A percentile compares a stretch with the other conserved stretches of the same genome.
Evolutionary conservation across 345 rosid species (phyloP).

Genomic region (Lepidium africanum): DNA sequence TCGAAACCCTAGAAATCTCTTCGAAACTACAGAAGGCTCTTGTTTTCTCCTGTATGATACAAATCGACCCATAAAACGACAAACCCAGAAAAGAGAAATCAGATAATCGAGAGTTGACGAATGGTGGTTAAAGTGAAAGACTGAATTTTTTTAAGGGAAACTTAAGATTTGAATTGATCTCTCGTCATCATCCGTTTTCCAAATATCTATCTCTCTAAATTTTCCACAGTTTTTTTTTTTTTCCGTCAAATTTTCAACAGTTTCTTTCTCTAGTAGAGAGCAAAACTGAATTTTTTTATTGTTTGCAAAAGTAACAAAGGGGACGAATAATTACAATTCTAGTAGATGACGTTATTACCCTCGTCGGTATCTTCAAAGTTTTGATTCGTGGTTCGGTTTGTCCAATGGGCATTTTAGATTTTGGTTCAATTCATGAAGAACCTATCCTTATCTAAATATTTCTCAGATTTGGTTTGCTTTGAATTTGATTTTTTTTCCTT

Average conservation of each 20-base stretch:
- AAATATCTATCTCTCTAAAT: not conserved
- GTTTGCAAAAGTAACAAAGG: too few species aligned
- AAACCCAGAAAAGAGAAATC: not conserved
- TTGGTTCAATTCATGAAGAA: too few species aligned
- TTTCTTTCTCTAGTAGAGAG: not conserved
- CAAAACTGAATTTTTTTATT: not conserved
- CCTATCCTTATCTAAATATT: too few species aligned
- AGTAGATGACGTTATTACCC: too few species aligned
- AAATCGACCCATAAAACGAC: conserved; percentile 8
- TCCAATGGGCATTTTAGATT: too few species aligned
- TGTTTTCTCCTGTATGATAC: conserved; percentile 10
- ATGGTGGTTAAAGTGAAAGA: not conserved
- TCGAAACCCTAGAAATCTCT: not conserved
- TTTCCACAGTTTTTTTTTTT: not conserved
- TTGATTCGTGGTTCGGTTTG: too few species aligned
- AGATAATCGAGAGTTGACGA: not conserved
- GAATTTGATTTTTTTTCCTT: too few species aligned
- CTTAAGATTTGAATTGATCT: not conserved
- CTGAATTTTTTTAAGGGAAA: not conserved
- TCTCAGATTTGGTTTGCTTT: too few species aligned
- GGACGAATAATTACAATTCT: too few species aligned
- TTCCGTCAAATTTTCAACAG: not conserved
- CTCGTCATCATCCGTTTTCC: not conserved
- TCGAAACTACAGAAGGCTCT: not conserved
- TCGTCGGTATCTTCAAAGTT: too few species aligned